phyloP scores from a whole-genome alignment of 352 stramenopile genomes.

The Phytophthora podocarpi region DNA sequence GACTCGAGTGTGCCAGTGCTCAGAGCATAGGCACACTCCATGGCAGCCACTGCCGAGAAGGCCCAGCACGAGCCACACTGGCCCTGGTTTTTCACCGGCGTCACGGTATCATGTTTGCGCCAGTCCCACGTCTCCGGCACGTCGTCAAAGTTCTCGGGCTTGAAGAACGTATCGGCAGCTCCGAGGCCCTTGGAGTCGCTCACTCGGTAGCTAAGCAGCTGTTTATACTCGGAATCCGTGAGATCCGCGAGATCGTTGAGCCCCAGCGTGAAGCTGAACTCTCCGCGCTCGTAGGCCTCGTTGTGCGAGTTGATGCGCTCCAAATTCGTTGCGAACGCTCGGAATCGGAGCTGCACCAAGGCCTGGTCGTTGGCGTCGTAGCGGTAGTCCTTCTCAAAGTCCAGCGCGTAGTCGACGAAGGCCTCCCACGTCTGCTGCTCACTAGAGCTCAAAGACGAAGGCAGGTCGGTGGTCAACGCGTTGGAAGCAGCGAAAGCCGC shows the following conservation, averaged over 20 bases:
- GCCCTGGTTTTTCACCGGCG: constrained; percentile 93
- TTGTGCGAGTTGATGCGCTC: constrained; percentile 60
- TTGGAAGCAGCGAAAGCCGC: neutral
- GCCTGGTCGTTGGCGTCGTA: constrained; percentile 41
- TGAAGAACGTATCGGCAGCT: constrained; percentile 27
- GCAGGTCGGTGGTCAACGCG: constrained; percentile 23
- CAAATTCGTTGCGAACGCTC: constrained; percentile 53
- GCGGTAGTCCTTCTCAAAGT: constrained; percentile 59
- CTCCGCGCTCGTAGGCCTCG: constrained; percentile 44
- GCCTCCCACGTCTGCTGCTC: constrained; percentile 46
- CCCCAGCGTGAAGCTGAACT: constrained; percentile 55
- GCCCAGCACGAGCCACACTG: constrained; percentile 96
- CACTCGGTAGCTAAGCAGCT: constrained; percentile 37
- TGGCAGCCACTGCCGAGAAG: constrained; percentile 96
- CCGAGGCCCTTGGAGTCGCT: neutral
- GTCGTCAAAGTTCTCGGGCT: constrained; percentile 19
- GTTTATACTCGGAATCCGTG: constrained; percentile 46
- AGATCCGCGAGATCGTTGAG: constrained; percentile 55
- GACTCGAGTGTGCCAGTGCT: constrained; percentile 89
- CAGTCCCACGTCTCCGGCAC: constrained; percentile 93
- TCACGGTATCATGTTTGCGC: constrained; percentile 91
- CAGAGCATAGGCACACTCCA: constrained; percentile 96
- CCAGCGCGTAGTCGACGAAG: constrained; percentile 64
- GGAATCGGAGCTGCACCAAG: constrained; percentile 47
- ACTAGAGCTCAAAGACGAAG: constrained; percentile 8